Conservation (phyloP, 139 green algal species). For the Auxenochlorella protothecoides region DNA sequence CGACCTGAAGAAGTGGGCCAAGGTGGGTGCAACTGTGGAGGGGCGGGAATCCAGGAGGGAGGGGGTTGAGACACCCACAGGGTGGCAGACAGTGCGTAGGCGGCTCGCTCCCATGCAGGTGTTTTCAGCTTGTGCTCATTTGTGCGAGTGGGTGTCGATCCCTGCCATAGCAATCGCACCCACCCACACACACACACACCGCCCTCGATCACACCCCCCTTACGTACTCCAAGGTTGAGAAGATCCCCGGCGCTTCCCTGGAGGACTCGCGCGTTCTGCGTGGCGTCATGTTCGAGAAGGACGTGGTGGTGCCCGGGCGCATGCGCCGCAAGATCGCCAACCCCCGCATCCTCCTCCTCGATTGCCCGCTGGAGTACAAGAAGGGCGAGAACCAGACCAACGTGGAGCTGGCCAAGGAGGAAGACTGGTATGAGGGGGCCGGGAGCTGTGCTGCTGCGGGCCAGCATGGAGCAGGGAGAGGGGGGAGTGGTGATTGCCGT, state of each 20-base stretch:
- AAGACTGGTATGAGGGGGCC: conserved; percentile 65
- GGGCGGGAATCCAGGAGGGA: too few species aligned
- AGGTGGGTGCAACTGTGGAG: conserved; percentile 15
- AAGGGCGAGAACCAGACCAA: conserved; percentile 99
- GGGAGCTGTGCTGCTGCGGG: neutral
- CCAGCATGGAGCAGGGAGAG: neutral
- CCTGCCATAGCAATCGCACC: too few species aligned
- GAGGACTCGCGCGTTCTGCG: conserved; percentile 76
- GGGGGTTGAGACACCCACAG: too few species aligned
- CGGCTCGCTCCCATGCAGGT: too few species aligned
- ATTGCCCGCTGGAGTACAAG: conserved; percentile 99
- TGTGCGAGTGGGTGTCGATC: too few species aligned
- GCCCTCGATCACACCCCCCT: too few species aligned
- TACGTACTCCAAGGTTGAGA: conserved; percentile 88
- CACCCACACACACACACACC: conserved; percentile 33
- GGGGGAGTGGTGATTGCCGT: neutral
- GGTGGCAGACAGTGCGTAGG: too few species aligned
- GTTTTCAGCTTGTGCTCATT: too few species aligned
- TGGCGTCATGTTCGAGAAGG: conserved; percentile 97
- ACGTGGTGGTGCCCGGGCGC: conserved; percentile 87
- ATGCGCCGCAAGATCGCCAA: conserved; percentile 90
- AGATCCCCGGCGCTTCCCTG: conserved; percentile 81
- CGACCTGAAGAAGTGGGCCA: conserved; percentile 97
- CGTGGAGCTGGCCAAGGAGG: conserved; percentile 94
- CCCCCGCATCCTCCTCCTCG: conserved; percentile 92